Base-by-base conservation (phyloP, 176 grass and related monocot genomes). In the Lolium multiflorum region DNA sequence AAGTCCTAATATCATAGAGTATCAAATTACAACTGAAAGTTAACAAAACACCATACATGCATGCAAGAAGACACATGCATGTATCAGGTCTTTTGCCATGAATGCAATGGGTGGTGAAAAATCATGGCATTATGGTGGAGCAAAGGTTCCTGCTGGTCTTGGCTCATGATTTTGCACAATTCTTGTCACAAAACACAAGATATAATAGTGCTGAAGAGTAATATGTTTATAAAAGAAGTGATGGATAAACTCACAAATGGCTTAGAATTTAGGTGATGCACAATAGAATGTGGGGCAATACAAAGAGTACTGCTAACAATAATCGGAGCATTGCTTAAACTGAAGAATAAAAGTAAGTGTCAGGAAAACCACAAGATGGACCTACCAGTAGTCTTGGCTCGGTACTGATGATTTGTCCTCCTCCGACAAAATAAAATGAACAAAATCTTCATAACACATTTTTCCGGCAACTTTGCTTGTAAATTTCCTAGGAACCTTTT, bases 361-460 rank as follows among this genome's bases (percentile, higher is more conserved):
- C 21, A 91, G 52, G 2, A 83, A 38, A 39, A 57, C 28, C 43
- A 83, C 83, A 63, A 78, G 63, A 25, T 74, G 54, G 37, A 90
- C 65, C 43, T 91, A 97, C 90, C 92, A 97, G 56, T 87, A 97
- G 46, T 94, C 90, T 61, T 92, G 92, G 79, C 92, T 94, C 15
- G 92, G 94, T 48, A 82, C 90, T 60, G 94, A 90, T 80, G 94
- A 93, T 83, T 97, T 97, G 56, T 97, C 92, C 71, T 97, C 94
- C 85, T 97, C 94, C 39, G 94, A 91, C 48, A 97, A 89, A 87
- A 97, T 91, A 79, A 97, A 97, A 88, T 97, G 91, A 78, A 97
- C 94, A 87, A 92, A 97, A 89, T 97, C 94, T 90, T 97, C 94
- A 64, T 97, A 97, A 63, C 94, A 86, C 92, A 97, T 97, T 82